Percentiles rank a stretch among this genome's conserved stretches.
Evolutionary conservation across 495 filamentous ascomycete species (phyloP).

Genomic region (Cladorrhinum samala): DNA sequence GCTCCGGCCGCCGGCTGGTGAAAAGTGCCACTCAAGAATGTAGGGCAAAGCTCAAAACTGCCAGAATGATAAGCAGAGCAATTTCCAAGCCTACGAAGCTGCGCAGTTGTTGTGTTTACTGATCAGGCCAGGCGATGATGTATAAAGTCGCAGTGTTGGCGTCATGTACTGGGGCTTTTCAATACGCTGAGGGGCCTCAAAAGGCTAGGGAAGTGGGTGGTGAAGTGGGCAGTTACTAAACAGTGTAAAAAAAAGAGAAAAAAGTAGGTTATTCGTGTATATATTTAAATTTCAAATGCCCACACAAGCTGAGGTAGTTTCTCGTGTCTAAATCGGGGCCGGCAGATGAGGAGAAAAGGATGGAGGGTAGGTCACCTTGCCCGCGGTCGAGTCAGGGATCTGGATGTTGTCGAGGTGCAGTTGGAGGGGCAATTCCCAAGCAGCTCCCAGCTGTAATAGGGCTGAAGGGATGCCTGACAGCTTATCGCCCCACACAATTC

Average conservation of each 20-base stretch:
- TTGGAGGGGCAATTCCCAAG: slow-evolving; percentile 4
- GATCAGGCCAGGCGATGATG: not conserved
- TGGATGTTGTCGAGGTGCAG: not conserved
- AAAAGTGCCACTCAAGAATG: not conserved
- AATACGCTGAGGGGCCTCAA: too few species aligned
- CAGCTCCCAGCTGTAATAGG: not conserved
- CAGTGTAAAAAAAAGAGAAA: not conserved
- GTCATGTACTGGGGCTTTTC: too few species aligned
- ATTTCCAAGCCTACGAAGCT: too few species aligned
- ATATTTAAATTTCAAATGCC: not conserved
- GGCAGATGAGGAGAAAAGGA: not conserved
- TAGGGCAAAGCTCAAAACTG: not conserved
- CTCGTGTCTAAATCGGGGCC: not conserved
- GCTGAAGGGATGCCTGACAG: not conserved
- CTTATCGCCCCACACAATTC: not conserved
- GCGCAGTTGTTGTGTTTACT: not conserved
- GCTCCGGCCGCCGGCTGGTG: not conserved
- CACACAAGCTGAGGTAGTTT: not conserved
- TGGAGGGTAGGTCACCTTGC: too few species aligned
- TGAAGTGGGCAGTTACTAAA: not conserved
- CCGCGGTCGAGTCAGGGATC: not conserved
- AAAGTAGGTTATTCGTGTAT: not conserved
- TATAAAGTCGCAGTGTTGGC: not conserved
- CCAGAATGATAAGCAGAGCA: not conserved
- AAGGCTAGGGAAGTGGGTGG: too few species aligned